Base-by-base conservation (phyloP, 2,329 filamentous ascomycete species). In the Pseudogymnoascus pannorum region DNA sequence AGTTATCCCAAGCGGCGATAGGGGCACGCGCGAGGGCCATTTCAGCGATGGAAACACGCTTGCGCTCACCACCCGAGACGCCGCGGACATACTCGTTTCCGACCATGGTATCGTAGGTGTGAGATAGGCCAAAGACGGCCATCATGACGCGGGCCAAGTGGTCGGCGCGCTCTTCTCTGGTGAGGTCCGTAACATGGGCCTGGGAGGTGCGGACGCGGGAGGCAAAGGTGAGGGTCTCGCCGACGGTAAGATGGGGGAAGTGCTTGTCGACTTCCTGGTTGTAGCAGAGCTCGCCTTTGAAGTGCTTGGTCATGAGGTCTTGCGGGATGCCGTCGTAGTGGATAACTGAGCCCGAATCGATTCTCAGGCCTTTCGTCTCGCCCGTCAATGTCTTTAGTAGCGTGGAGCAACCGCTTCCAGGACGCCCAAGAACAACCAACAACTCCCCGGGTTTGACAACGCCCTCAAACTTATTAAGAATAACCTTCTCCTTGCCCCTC, bases 1-100 rank as follows among this genome's bases (percentile, higher is more conserved):
- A 64, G 48, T 72, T 72, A 44, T 63, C 62, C 62, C 62, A 63
- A 5, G 61, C 60, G 8, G 66, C 66, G 57, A 73, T 69, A 38
- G 81, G 85, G 0, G 85, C 83, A 14, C 78, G 73, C 1, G 77
- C 78, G 8, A 81, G 81, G 0, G 83, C 81, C 66, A 89, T 90
- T 72, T 94, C 90, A 0, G 88, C 89, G 63, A 94, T 91, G 44
- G 86, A 89, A 6, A 94, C 90, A 71, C 91, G 86, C 75, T 95
- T 92, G 60, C 87, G 78, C 70, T 90, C 87, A 20, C 87, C 87
- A 20, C 87, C 87, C 2, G 83, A 87, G 0, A 90, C 82, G 48
- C 89, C 89, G 5, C 71, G 84, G 2, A 92, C 79, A 44, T 88
- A 85, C 66, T 91, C 87, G 62, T 91, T 86, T 5, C 89, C 89